Conservation (phyloP, 2,329 filamentous ascomycete genomes). For the Fusarium sp. region DNA sequence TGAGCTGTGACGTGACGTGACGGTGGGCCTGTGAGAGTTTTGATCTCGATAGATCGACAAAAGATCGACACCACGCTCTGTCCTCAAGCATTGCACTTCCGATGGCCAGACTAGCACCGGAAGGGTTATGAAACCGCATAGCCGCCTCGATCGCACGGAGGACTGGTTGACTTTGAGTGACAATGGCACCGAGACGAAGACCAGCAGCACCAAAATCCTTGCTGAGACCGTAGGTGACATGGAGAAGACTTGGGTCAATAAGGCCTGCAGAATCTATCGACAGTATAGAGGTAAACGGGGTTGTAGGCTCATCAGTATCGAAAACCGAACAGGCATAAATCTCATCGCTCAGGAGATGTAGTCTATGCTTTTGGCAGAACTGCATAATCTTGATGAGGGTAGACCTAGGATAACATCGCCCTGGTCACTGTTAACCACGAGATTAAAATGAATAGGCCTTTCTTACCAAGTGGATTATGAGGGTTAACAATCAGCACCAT, state of each 20-base stretch:
- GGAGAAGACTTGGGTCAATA: constrained; percentile 62
- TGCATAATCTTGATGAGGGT: constrained; percentile 59
- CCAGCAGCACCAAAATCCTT: constrained; percentile 68
- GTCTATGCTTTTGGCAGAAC: constrained; percentile 61
- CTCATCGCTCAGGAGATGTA: constrained; percentile 70
- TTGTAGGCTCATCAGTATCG: constrained; percentile 49
- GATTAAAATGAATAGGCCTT: not conserved
- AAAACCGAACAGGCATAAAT: constrained; percentile 68
- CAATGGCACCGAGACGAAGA: constrained; percentile 62
- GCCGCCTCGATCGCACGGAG: constrained; percentile 54
- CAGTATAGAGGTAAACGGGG: constrained; percentile 62
- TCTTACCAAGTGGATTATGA: constrained; percentile 63
- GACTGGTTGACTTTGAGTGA: constrained; percentile 54
- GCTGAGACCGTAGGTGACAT: constrained; percentile 61
- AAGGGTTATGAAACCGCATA: constrained; percentile 61
- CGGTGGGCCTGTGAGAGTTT: constrained; percentile 57
- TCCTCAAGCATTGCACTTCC: constrained; percentile 61
- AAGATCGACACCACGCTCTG: constrained; percentile 57
- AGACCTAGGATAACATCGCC: constrained; percentile 58
- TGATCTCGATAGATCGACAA: constrained; percentile 56
- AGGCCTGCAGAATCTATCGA: constrained; percentile 58
- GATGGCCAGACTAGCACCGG: constrained; percentile 58
- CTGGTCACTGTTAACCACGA: constrained; percentile 41
- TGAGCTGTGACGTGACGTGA: constrained; percentile 55
- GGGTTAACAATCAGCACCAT: constrained; percentile 66